These are phyloP conservation scores for Pseudoperonospora humuli DNA, from an alignment of 352 stramenopile species.

Conservation along the genomic window DNA sequence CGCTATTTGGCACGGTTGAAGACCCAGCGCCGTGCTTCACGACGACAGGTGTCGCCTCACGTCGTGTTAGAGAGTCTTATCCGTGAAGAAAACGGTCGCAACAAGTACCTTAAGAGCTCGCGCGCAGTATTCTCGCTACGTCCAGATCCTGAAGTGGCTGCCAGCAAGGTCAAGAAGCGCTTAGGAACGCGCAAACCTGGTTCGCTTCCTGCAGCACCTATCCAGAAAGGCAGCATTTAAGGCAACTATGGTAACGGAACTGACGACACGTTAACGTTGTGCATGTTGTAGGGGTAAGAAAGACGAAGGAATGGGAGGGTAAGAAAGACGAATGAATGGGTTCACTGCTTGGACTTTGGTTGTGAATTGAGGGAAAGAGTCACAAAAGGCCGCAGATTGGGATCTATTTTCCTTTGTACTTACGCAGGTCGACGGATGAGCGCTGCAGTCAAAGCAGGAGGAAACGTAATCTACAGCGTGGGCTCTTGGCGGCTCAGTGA, in stretches of 20 bases:
- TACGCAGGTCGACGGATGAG: constrained; percentile 4
- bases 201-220: constrained; percentile 47
- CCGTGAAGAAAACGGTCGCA: constrained; percentile 65
- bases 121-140: constrained; percentile 62
- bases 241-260: constrained; percentile 6
- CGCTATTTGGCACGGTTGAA: constrained; percentile 76
- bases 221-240: constrained; percentile 71
- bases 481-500: constrained; percentile 63
- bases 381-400: constrained; percentile 1
- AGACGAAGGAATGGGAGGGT: no score
- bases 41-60: constrained; percentile 57
- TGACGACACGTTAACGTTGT: constrained; percentile 18
- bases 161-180: constrained; percentile 69
- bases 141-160: constrained; percentile 65
- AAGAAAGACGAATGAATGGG: constrained; percentile 19
- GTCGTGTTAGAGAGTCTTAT: constrained; percentile 77
- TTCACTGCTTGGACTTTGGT: constrained; percentile 8
- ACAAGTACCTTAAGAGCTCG: constrained; percentile 82
- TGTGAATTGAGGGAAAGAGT: not conserved
- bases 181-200: constrained; percentile 55
- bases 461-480: constrained; percentile 49
- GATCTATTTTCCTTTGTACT: constrained; percentile 15
- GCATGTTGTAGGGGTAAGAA: constrained; percentile 22
- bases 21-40: constrained; percentile 52
- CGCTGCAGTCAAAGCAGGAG: constrained; percentile 7